These are phyloP conservation scores for Talaromyces ruber DNA, from an alignment of 495 filamentous ascomycete species.

Conservation along the genomic window DNA sequence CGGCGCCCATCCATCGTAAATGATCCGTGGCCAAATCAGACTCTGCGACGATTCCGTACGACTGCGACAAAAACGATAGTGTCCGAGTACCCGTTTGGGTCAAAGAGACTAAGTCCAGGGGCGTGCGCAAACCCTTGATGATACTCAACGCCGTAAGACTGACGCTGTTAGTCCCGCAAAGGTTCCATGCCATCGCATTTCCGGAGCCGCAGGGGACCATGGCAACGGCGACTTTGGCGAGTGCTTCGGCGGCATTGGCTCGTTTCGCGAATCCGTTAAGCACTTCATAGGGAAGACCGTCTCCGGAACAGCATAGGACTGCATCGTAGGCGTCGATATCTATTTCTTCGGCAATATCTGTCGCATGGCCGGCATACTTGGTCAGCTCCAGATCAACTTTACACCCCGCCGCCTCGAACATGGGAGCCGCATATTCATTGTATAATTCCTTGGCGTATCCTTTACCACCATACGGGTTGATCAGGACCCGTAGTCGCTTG, in stretches of 20 bases:
- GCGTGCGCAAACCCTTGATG: conserved; percentile 74
- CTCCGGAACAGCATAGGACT: conserved; percentile 82
- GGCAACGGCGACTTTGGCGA: conserved; percentile 75
- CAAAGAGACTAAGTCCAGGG: conserved; percentile 78
- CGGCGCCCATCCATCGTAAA: conserved; percentile 82
- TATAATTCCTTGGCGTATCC: conserved; percentile 70
- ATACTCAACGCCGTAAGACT: conserved; percentile 71
- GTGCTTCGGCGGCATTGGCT: conserved; percentile 60
- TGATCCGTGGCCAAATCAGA: conserved; percentile 82
- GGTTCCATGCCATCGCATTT: conserved; percentile 88
- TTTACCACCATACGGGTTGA: conserved; percentile 87
- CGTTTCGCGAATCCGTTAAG: conserved; percentile 86
- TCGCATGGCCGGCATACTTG: conserved; percentile 63
- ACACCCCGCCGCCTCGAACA: conserved; percentile 78
- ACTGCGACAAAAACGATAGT: conserved; percentile 85
- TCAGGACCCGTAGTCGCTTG: conserved; percentile 75
- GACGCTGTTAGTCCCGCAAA: conserved; percentile 71
- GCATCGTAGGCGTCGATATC: conserved; percentile 75
- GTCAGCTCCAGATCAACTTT: conserved; percentile 69
- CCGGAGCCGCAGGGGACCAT: conserved; percentile 88
- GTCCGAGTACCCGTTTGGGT: conserved; percentile 67
- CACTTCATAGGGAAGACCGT: conserved; percentile 86
- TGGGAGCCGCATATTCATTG: conserved; percentile 64
- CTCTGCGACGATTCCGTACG: conserved; percentile 85
- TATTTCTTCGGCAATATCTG: conserved; percentile 69